These are phyloP conservation scores for Arabidopsis hybrid DNA, from an alignment of 441 rosid genomes.

Conservation along the genomic window DNA sequence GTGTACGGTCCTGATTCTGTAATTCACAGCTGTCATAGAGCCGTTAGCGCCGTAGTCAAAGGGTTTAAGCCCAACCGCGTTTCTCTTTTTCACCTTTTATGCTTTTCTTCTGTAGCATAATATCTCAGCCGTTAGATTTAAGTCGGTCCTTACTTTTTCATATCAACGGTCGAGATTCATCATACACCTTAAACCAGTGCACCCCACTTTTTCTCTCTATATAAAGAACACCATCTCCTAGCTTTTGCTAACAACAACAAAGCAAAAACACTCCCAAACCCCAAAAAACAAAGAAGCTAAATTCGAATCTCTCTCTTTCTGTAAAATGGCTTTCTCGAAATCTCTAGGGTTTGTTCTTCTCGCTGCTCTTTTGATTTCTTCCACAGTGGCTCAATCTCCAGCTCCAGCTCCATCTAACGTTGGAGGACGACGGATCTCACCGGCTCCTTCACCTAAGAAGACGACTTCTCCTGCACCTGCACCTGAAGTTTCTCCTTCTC, in stretches of 20 bases:
- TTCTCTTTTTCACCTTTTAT: not conserved
- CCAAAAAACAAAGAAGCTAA: not conserved
- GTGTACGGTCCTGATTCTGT: constrained; percentile 34
- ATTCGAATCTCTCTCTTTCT: constrained; percentile 2
- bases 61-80: constrained; percentile 39
- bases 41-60: constrained; percentile 49
- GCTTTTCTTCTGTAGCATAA: constrained; percentile 3
- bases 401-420: constrained; percentile 45
- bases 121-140: constrained; percentile 26
- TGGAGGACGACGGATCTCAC: constrained; percentile 42
- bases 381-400: constrained; percentile 56
- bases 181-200: not conserved
- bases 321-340: constrained; percentile 40
- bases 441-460: constrained; percentile 37
- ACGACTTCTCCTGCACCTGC: constrained; percentile 20
- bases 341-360: constrained; percentile 33
- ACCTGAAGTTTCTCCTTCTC: constrained; percentile 25
- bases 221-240: constrained; percentile 3
- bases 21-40: constrained; percentile 36
- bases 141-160: constrained; percentile 16
- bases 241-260: not conserved
- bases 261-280: not conserved
- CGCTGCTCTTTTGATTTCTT: constrained; percentile 40
- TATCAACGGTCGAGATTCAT: constrained; percentile 22
- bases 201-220: constrained; percentile 18